phyloP scores from a whole-genome alignment of 805 yeast genomes.

The Sugiyamaella chiloensis region DNA sequence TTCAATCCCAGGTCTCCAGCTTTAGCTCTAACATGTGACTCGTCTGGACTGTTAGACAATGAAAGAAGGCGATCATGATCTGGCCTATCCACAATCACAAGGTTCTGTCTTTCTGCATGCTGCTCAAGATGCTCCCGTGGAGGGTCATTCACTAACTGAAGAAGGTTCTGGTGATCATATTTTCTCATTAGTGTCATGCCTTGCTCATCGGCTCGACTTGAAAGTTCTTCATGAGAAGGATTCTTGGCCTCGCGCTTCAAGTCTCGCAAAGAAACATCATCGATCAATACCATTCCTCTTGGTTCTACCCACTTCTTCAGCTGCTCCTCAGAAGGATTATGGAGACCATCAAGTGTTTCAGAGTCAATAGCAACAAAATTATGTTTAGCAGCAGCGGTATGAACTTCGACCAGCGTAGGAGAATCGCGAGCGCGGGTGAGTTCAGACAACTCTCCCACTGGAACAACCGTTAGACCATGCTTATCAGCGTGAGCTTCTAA shows the following conservation, averaged over 20 bases:
- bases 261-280: constrained; percentile 32
- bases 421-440: background rate
- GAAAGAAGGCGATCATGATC: constrained; percentile 21
- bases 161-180: constrained; percentile 24
- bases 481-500: constrained; percentile 11
- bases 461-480: constrained; percentile 15
- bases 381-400: constrained; percentile 20
- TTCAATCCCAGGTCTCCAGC: constrained; percentile 23
- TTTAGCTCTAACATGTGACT: constrained; percentile 26
- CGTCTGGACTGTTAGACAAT: constrained; percentile 29
- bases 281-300: constrained; percentile 34
- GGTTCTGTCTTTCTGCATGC: constrained; percentile 24
- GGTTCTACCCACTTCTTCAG: constrained; percentile 22
- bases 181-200: constrained; percentile 25
- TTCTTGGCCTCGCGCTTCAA: constrained; percentile 17
- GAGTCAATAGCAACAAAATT: constrained; percentile 23
- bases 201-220: constrained; percentile 19
- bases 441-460: constrained; percentile 12
- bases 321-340: constrained; percentile 21
- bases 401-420: constrained; percentile 1
- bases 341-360: constrained; percentile 13
- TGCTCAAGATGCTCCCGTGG: constrained; percentile 24
- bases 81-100: constrained; percentile 22
- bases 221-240: constrained; percentile 26
- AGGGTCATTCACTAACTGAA: constrained; percentile 12